Evolutionary conservation across 306 rosid genomes (phyloP).

Genomic region (Delonix regia): DNA sequence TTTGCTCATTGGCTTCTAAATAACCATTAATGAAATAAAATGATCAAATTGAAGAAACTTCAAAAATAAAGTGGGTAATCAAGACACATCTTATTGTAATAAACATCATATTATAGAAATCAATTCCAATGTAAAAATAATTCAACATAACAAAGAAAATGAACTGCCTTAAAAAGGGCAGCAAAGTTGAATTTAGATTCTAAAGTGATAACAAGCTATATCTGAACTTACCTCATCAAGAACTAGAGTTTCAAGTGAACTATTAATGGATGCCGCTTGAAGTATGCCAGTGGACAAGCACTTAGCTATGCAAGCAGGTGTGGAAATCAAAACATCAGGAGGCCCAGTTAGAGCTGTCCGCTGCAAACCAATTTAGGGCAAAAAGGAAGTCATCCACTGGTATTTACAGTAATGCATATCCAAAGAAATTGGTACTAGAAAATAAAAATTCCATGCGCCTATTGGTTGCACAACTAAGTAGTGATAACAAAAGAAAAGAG

Average conservation of each 20-base stretch:
- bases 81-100: neutral
- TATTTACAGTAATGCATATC: conserved; percentile 12
- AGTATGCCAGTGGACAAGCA: conserved; percentile 76
- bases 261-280: conserved; percentile 52
- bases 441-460: neutral
- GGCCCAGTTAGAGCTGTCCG: conserved; percentile 71
- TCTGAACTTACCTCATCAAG: conserved; percentile 79
- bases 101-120: neutral
- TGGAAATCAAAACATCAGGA: conserved; percentile 86
- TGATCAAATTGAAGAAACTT: neutral
- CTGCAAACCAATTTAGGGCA: conserved; percentile 51
- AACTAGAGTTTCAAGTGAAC: conserved; percentile 85
- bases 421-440: neutral
- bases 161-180: neutral
- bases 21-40: conserved; percentile 12
- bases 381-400: neutral
- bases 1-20: conserved; percentile 5
- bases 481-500: neutral
- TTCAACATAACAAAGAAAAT: neutral
- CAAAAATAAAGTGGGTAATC: conserved; percentile 11
- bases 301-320: conserved; percentile 85
- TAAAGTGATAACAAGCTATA: neutral
- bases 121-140: neutral
- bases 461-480: neutral
- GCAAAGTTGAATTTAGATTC: conserved; percentile 6